Evolutionary conservation across 108 stramenopile species (phyloP).

Genomic region (Stephanodiscus minutulus): DNA sequence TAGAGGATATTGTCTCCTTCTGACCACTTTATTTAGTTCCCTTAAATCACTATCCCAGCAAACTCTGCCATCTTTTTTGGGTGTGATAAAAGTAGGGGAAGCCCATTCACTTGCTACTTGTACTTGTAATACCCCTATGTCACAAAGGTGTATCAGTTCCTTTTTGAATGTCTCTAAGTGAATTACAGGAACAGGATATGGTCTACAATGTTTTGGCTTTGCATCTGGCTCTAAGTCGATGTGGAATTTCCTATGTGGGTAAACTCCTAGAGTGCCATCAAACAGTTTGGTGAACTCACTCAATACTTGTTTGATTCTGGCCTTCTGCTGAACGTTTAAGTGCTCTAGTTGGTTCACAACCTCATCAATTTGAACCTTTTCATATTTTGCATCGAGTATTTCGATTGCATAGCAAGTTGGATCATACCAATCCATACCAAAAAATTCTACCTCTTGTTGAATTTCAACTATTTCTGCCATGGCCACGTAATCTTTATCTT

Average conservation of each 20-base stretch:
- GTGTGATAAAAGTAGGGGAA: too few relatives aligned
- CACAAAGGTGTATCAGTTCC: too few relatives aligned
- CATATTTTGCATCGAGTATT: constrained; percentile 52
- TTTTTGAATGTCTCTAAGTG: too few relatives aligned
- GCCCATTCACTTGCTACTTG: too few relatives aligned
- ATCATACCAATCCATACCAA: constrained; percentile 14
- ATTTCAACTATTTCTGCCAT: neutral
- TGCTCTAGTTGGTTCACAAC: constrained; percentile 43
- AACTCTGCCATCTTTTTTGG: too few relatives aligned
- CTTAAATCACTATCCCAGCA: constrained; percentile 6
- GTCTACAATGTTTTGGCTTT: too few relatives aligned
- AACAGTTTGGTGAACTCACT: constrained; percentile 30
- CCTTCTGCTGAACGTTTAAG: constrained; percentile 29
- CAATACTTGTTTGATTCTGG: constrained; percentile 20
- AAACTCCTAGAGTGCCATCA: constrained; percentile 41
- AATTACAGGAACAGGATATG: too few relatives aligned
- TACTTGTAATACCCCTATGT: too few relatives aligned
- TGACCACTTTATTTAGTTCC: constrained; percentile 1
- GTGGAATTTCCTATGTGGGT: constrained; percentile 39
- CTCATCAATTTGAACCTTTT: constrained; percentile 8
- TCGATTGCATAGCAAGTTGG: constrained; percentile 8
- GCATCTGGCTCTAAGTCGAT: too few relatives aligned
- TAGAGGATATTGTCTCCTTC: too few relatives aligned
- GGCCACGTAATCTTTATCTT: neutral
- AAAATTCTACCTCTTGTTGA: neutral